Evolutionary conservation across 2,329 filamentous ascomycete genomes (phyloP), one percentile per base, ranked within the genome.

Genomic region (Beauveria australis): DNA sequence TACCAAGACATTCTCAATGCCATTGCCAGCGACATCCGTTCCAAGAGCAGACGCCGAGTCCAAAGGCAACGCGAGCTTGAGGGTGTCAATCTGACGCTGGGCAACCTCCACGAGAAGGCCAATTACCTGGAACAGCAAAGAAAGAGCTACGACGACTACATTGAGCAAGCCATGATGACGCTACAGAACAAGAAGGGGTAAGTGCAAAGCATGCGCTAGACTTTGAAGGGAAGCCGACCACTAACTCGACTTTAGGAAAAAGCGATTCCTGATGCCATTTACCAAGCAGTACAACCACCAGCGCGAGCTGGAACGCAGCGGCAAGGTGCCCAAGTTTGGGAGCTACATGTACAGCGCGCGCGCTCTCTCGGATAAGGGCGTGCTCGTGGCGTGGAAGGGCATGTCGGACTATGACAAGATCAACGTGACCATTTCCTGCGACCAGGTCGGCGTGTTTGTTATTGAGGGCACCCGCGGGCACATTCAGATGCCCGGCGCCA

Each of bases 231-330:
- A 24, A 24, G 16, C 16, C 60, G 54, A 60, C 60, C 33, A 64
- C 66, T 65, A 63, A 66, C 63, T 54, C 12, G n/a, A 28, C 55
- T 67, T 3, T 67, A 87, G 88, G 64, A 95, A 95, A 78, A 96
- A 95, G 74, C 85, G 89, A 58, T 97, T 97, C 80, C 82, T 97
- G 60, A 83, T 99, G 73, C 94, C 94, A 16, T 99, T 99, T 73
- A 97, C 93, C 26, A 96, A 96, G 71, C 94, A 99, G 74, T 99
- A 96, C 84, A 96, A 97, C 74, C 94, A 99, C 75, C 92, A 97
- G 77, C 88, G 92, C 66, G 94, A 99, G 76, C 86, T 99, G 37
- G 91, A 97, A 71, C 89, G 91, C 62, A 89, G 89, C 8, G 94
- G 94, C 30, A 91, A 93, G 54, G 91, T 96, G 58, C 95, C 96